phyloP scores from a whole-genome alignment of 441 rosid species.

The Viola pubescens region DNA sequence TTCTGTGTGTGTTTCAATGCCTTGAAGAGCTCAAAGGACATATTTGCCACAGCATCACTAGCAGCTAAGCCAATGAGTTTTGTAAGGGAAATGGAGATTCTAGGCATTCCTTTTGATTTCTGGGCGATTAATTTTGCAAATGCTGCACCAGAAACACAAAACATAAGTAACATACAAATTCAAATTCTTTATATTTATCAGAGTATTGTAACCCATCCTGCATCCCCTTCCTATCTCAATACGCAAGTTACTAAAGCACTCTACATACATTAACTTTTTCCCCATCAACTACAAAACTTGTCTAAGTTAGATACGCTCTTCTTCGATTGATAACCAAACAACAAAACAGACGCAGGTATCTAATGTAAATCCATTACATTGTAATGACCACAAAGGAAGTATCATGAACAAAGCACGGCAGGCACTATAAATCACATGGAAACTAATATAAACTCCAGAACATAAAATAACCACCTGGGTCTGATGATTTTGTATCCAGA shows the following conservation, averaged over 20 bases:
- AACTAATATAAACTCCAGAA: background rate
- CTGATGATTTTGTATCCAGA: conserved; percentile 27
- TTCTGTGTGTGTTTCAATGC: conserved; percentile 36
- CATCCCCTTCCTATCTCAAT: background rate
- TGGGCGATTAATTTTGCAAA: conserved; percentile 64
- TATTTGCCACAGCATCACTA: conserved; percentile 45
- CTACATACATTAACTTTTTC: background rate
- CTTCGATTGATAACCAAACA: too few relatives aligned
- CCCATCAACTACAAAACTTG: background rate
- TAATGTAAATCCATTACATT: too few relatives aligned
- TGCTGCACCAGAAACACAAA: conserved; percentile 32
- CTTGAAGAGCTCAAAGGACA: conserved; percentile 53
- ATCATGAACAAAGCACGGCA: background rate
- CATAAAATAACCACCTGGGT: conserved; percentile 30
- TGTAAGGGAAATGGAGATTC: conserved; percentile 42
- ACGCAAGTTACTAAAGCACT: background rate
- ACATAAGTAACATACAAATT: background rate
- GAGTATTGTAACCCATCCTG: background rate
- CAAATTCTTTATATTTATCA: background rate
- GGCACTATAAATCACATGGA: background rate
- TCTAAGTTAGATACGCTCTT: background rate
- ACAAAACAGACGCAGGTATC: too few relatives aligned
- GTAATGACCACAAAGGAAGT: background rate
- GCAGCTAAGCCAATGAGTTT: conserved; percentile 48
- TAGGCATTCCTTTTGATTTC: conserved; percentile 85